Evolutionary conservation across 352 stramenopile species (phyloP).

Genomic region (Chrysophaeum taylorii): DNA sequence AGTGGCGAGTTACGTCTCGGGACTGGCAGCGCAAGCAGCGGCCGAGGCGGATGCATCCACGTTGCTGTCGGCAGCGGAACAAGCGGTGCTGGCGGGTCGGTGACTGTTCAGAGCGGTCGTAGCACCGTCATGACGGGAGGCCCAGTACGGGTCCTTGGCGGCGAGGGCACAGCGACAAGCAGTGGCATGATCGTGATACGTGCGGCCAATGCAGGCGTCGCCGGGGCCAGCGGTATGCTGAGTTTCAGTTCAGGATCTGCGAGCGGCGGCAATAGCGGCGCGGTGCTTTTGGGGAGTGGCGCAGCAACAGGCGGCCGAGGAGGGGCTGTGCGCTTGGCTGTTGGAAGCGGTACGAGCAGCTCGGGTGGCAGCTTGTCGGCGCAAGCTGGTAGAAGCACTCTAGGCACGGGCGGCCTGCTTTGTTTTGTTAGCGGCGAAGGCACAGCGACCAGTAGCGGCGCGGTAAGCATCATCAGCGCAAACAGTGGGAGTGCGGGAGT

Average conservation of each 20-base stretch:
- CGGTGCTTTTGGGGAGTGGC: constrained; percentile 4
- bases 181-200: background rate
- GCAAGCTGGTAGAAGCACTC: background rate
- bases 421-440: background rate
- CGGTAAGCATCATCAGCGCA: constrained; percentile 22
- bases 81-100: background rate
- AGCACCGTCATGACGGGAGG: background rate
- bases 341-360: background rate
- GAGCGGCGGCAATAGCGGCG: constrained; percentile 24
- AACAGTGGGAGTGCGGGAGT: constrained; percentile 22
- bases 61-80: constrained; percentile 27
- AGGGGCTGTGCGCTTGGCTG: background rate
- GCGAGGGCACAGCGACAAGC: constrained; percentile 5
- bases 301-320: background rate
- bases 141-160: background rate
- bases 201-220: background rate
- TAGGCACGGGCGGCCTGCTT: background rate
- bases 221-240: constrained; percentile 20
- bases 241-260: constrained; percentile 25
- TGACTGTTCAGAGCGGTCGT: too few species aligned
- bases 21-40: constrained; percentile 35
- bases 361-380: background rate
- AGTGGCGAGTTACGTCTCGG: constrained; percentile 10
- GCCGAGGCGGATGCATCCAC: constrained; percentile 53
- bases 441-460: background rate